phyloP scores from a whole-genome alignment of 2,329 filamentous ascomycete genomes.

The Hypoxylon sp. region DNA sequence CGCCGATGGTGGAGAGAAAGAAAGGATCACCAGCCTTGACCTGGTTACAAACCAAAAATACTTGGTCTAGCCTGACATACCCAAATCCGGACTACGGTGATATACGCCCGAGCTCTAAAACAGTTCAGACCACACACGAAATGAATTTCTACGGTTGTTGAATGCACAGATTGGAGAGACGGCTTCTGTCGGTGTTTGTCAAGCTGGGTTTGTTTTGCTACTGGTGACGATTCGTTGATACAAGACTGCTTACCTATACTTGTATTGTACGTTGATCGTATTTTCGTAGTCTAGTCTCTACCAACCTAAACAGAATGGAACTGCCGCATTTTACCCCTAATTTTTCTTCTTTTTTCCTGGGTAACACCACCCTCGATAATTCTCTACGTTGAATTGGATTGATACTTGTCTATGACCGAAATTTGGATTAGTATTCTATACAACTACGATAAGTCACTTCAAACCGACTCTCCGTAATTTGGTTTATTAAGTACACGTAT shows the following conservation, averaged over 20 bases:
- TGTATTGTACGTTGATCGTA: conserved; percentile 2
- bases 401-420: not conserved
- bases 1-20: conserved; percentile 42
- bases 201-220: conserved; percentile 1
- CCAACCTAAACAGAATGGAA: conserved; percentile 39
- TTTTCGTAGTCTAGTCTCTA: conserved; percentile 7
- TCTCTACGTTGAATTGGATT: not conserved
- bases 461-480: too few species aligned
- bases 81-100: not conserved
- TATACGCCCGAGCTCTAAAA: not conserved
- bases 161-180: conserved; percentile 14
- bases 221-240: not conserved
- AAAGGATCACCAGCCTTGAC: conserved; percentile 41
- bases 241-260: conserved; percentile 12
- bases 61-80: not conserved
- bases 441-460: not conserved
- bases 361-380: not conserved
- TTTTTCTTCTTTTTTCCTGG: not conserved
- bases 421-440: not conserved
- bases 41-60: conserved; percentile 35
- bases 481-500: not conserved
- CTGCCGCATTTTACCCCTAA: conserved; percentile 25
- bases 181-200: not conserved
- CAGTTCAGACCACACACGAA: not conserved
- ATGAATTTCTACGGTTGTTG: not conserved